phyloP scores from a whole-genome alignment of 2,329 filamentous ascomycete genomes.

The Calycina herbarum region DNA sequence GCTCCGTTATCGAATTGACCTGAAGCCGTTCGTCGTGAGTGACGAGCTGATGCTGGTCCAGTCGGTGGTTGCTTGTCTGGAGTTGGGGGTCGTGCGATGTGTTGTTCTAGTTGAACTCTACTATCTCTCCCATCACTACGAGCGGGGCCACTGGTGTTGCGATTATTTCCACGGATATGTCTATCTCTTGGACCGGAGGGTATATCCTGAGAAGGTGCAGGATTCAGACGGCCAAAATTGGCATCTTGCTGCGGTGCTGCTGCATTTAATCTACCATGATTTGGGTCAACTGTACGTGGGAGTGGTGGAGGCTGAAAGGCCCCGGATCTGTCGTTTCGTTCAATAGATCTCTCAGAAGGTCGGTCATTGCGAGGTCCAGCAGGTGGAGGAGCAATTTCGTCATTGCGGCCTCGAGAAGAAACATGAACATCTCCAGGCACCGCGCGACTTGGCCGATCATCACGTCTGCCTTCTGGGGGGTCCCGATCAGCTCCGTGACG shows the following conservation, averaged over 20 bases:
- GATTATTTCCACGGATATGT: conserved; percentile 41
- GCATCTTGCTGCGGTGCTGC: conserved; percentile 49
- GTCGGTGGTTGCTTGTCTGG: conserved; percentile 39
- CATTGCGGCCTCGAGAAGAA: conserved; percentile 26
- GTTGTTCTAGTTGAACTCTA: conserved; percentile 23
- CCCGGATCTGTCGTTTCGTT: conserved; percentile 46
- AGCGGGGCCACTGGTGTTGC: conserved; percentile 20
- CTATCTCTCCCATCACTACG: conserved; percentile 25
- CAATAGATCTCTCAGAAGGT: conserved; percentile 47
- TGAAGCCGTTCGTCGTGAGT: conserved; percentile 30
- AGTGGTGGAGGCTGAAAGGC: conserved; percentile 42
- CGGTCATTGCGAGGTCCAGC: conserved; percentile 41
- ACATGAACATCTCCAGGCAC: conserved; percentile 23
- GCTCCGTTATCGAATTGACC: conserved; percentile 31
- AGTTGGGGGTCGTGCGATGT: conserved; percentile 32
- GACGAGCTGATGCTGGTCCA: conserved; percentile 36
- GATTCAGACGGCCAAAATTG: conserved; percentile 62
- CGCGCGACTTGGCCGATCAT: conserved; percentile 32
- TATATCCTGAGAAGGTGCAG: conserved; percentile 46
- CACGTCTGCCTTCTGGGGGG: conserved; percentile 31
- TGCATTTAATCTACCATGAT: conserved; percentile 48
- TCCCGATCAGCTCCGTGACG: conserved; percentile 44
- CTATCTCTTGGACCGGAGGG: conserved; percentile 58
- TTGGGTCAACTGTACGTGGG: conserved; percentile 45
- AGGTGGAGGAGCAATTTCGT: conserved; percentile 34